phyloP scores from a whole-genome alignment of 179 eudicot genomes.

The Heliamphora pulchella region DNA sequence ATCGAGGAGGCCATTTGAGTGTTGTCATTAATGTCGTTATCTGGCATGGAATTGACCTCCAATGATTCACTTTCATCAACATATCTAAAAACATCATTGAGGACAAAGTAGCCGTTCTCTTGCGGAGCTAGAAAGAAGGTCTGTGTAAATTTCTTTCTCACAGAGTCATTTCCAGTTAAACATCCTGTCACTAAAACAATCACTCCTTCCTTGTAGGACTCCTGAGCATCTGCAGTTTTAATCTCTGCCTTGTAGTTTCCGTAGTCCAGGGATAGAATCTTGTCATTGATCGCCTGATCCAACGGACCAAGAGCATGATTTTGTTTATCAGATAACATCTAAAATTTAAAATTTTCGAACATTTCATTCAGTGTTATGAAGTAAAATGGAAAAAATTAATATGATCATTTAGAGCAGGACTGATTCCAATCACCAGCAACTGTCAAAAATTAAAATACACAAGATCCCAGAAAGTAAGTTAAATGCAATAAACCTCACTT shows the following conservation, averaged over 20 bases:
- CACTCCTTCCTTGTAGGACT: constrained; percentile 56
- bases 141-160: constrained; percentile 55
- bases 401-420: neutral
- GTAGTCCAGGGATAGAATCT: constrained; percentile 54
- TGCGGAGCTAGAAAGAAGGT: constrained; percentile 84
- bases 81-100: constrained; percentile 71
- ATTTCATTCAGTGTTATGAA: neutral
- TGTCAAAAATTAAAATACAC: too few relatives aligned
- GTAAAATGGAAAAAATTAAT: neutral
- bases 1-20: constrained; percentile 23
- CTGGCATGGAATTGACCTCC: constrained; percentile 22
- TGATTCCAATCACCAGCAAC: too few relatives aligned
- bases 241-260: constrained; percentile 59
- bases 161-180: constrained; percentile 54
- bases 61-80: constrained; percentile 33
- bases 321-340: constrained; percentile 16
- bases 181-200: constrained; percentile 71
- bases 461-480: too few relatives aligned
- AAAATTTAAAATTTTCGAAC: neutral
- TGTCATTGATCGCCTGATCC: constrained; percentile 71
- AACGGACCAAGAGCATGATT: constrained; percentile 5
- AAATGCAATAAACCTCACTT: too few relatives aligned
- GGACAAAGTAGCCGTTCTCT: constrained; percentile 71
- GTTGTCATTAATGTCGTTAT: constrained; percentile 22
- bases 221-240: constrained; percentile 78